phyloP scores from a whole-genome alignment of 2,329 filamentous ascomycete genomes.

The Venturiaceae sp. region DNA sequence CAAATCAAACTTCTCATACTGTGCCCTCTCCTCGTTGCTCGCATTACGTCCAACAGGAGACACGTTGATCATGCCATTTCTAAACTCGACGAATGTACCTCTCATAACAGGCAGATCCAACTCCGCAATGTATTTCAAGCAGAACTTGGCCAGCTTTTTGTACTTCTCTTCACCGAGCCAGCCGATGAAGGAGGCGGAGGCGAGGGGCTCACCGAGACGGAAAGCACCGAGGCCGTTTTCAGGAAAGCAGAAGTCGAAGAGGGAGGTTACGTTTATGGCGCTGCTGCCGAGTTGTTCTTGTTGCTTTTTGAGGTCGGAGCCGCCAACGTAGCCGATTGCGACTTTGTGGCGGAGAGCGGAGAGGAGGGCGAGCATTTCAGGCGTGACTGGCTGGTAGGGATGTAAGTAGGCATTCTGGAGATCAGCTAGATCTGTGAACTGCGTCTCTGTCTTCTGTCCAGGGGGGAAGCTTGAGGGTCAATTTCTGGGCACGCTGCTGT shows the following conservation, averaged over 20 bases:
- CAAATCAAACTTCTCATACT: slow-evolving; percentile 75
- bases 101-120: slow-evolving; percentile 75
- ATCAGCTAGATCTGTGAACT: too few species aligned
- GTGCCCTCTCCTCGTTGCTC: slow-evolving; percentile 65
- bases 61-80: slow-evolving; percentile 87
- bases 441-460: too few species aligned
- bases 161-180: slow-evolving; percentile 84
- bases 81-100: slow-evolving; percentile 79
- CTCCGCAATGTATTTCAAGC: slow-evolving; percentile 75
- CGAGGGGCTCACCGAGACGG: slow-evolving; percentile 67
- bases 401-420: slow-evolving; percentile 10
- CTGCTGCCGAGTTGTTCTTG: slow-evolving; percentile 83
- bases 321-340: slow-evolving; percentile 86
- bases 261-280: slow-evolving; percentile 59
- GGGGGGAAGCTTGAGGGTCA: too few species aligned
- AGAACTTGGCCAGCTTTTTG: slow-evolving; percentile 67
- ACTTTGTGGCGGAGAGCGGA: slow-evolving; percentile 73
- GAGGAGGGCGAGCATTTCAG: slow-evolving; percentile 78
- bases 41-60: slow-evolving; percentile 82
- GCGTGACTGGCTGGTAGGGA: slow-evolving; percentile 51
- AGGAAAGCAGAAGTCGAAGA: slow-evolving; percentile 97
- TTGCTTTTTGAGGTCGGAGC: slow-evolving; percentile 86
- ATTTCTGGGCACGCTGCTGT: too few species aligned
- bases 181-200: slow-evolving; percentile 77
- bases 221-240: slow-evolving; percentile 94